Base-by-base conservation (phyloP, 2,329 filamentous ascomycete species). In the Aspergillus sp. region DNA sequence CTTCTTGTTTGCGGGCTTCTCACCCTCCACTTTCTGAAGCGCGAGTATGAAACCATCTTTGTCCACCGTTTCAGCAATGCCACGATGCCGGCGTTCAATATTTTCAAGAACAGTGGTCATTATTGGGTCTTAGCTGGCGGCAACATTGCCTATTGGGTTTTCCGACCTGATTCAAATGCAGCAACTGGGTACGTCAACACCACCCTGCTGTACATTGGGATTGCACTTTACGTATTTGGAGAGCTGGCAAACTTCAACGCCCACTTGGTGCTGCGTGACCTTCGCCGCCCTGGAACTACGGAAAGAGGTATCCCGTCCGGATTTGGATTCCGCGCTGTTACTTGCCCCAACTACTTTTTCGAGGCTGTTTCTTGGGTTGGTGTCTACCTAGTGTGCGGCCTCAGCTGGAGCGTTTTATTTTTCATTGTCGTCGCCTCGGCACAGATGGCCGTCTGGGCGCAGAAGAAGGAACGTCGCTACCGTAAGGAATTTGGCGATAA, bases 271-370 rank as follows among this genome's bases (percentile, higher is more conserved):
- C 84, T 99, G 23, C 87, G 89, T 27, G 83, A 85, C 60, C 84
- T 99, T 62, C 88, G 95, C 51, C 88, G 87, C 56, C 82, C 85
- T 0, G 93, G 93, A 56, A 90, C 89, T 64, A 93, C 90, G 1
- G 91, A 96, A 73, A 85, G 93, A 59, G 92, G 91, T 66, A 96
- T 99, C 62, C 95, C 95, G 1, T 81, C 81, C 57, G 95, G 95
- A 25, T 86, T 93, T 58, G 91, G 93, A 31, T 98, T 97, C 76
- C 82, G 80, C 63, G 77, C 90, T 37, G 93, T 99, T 52, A 99
- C 95, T 12, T 96, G 93, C 79, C 95, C 95, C 43, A 99, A 99
- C 80, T 99, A 99, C 81, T 86, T 96, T 80, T 98, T 96, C 67
- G 95, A 99, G 73, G 82, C 90, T 6, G 74, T 96, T 39, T 86